Evolutionary conservation across 2,329 filamentous ascomycete species (phyloP), one percentile per base, ranked within the genome.

Genomic region (Arthrobotrys sinensis): DNA sequence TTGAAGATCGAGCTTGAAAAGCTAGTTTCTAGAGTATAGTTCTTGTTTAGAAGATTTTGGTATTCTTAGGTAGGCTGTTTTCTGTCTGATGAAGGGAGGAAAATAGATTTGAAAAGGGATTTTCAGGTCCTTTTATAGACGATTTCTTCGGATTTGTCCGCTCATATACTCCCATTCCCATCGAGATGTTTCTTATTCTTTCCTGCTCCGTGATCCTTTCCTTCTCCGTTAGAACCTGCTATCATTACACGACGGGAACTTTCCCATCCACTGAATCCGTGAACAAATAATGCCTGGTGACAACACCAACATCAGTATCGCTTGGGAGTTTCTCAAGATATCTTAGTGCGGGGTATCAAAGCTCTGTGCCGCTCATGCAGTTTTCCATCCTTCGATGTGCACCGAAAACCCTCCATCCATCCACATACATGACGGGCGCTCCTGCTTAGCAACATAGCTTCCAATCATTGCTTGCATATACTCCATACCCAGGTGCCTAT

Each of bases 61-160:
- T 24, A 45, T 60, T 60, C n/a, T 28, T 60, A 32, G 36, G 24
- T 28, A 34, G 65, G 19, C 16, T 36, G 34, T 34, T 19, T n/a
- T 43, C 19, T 55, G 28, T 32, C 52, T 60, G 34, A 48, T 60
- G 53, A 68, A 63, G 36, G 57, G 55, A 57, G 11, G 21, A 40
- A n/a, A 50, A 14, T 24, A 6, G n/a, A n/a, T 8, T 36, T n/a
- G 19, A 46, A 11, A 43, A 28, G 36, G 68, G 38, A 48, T 24
- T 24, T 4, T 36, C 24, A 4, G 28, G 38, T 28, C 43, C 53
- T 57, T 76, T 76, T 76, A 76, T 76, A 76, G 64, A 65, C 36
- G 64, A 65, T 28, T 62, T 4, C 12, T 24, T 43, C n/a, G 48
- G 36, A 45, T 28, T 55, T 19, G 19, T 57, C 64, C 36, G 21